Evolutionary conservation across 345 rosid genomes (phyloP).

Genomic region (Carallia brachiata): DNA sequence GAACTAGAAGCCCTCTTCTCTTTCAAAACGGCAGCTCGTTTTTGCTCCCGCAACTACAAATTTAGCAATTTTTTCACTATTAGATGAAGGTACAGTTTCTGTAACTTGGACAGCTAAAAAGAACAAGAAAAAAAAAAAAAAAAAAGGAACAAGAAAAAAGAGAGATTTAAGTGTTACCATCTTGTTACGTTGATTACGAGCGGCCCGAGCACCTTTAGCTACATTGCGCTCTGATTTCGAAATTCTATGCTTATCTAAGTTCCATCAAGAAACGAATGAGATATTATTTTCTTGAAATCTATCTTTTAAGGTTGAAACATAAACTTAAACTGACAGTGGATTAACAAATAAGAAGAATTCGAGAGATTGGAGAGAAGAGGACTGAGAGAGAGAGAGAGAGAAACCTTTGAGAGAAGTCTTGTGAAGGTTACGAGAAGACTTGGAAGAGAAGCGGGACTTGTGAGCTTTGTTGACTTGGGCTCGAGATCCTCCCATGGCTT

Average conservation of each 20-base stretch:
- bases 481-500: conserved; percentile 70
- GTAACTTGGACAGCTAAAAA: too few species aligned
- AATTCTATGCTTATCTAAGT: conserved; percentile 56
- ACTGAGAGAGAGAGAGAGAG: not conserved
- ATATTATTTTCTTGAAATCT: not conserved
- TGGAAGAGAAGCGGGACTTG: conserved; percentile 74
- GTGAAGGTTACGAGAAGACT: conserved; percentile 77
- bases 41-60: conserved; percentile 75
- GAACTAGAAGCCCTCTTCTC: conserved; percentile 74
- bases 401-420: conserved; percentile 62
- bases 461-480: conserved; percentile 82
- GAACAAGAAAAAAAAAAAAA: not conserved
- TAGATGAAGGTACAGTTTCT: not conserved
- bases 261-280: conserved; percentile 2
- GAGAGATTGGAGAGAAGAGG: not conserved
- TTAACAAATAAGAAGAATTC: not conserved
- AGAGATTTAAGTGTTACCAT: conserved; percentile 45
- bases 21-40: conserved; percentile 66
- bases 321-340: too few species aligned
- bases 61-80: not conserved
- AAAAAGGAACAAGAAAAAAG: not conserved
- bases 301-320: too few species aligned
- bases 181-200: conserved; percentile 71
- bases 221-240: conserved; percentile 60
- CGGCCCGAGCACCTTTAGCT: conserved; percentile 64